phyloP scores from a whole-genome alignment of 306 rosid species.

The Senna tora region DNA sequence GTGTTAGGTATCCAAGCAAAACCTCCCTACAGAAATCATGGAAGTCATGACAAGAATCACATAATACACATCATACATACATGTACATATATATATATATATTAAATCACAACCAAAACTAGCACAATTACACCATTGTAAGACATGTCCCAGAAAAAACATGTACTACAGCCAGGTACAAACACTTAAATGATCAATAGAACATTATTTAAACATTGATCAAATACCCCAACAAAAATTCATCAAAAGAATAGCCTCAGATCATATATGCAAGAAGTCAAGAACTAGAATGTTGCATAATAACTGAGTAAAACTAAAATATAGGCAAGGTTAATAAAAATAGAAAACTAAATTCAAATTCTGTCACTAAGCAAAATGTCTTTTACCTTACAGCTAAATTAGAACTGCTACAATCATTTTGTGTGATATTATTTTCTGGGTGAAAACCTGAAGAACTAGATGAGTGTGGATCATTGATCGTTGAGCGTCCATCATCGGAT shows the following conservation, averaged over 20 bases:
- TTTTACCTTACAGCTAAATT: conserved; percentile 71
- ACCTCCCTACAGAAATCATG: conserved; percentile 60
- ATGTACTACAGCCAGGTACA: neutral
- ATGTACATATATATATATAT: too few species aligned
- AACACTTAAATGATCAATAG: conserved; percentile 19
- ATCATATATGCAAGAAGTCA: conserved; percentile 10
- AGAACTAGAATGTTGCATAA: neutral
- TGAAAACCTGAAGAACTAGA: conserved; percentile 57
- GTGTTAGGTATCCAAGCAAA: conserved; percentile 70
- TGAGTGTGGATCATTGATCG: conserved; percentile 37
- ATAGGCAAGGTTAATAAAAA: conserved; percentile 4
- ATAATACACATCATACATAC: neutral
- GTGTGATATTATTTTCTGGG: conserved; percentile 37
- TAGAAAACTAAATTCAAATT: conserved; percentile 21
- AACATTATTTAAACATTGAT: neutral
- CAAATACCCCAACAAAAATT: conserved; percentile 1
- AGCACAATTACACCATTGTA: conserved; percentile 21
- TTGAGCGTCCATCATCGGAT: conserved; percentile 42
- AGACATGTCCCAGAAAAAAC: conserved; percentile 11
- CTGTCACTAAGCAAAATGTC: conserved; percentile 7
- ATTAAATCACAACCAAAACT: conserved; percentile 14
- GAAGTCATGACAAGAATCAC: conserved; percentile 24
- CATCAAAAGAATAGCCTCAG: conserved; percentile 15
- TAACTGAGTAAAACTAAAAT: neutral
- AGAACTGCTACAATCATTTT: conserved; percentile 50